Base-by-base conservation (phyloP, 164 flowering plant species). In the Vitis amurensis region DNA sequence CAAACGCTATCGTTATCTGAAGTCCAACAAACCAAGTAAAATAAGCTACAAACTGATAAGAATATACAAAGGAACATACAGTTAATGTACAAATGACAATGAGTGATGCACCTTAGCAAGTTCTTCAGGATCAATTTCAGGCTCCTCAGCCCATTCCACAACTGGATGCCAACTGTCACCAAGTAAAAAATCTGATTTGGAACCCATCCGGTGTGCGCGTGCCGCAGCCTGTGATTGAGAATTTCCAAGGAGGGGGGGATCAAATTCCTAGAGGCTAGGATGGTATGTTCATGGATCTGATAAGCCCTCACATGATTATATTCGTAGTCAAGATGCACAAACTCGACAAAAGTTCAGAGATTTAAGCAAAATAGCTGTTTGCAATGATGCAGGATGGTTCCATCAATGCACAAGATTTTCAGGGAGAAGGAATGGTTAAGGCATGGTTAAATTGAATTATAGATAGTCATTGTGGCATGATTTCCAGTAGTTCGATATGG, bases 191-290 rank as follows among this genome's bases (percentile, higher is more conserved):
- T 76, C 82, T 55, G 79, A 63, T 72, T 76, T 71, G 5, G 77
- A 73, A 19, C 77, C 84, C 29, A 78, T 56, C 30, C 80, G 70
- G 50, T 57, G 51, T 19, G 84, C 84, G 19, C 86, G 82, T 64
- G 84, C 80, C 3, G 86, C 86, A 65, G 86, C 83, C 86, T 83
- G 86, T 78, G 79, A 71, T 82, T 69, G 67, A 66, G 72, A 75
- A 77, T 77, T 77, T 75, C 53, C 67, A 70, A 69, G 72, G 67
- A 73, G 78, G 71, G 9, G n/a, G 44, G 55, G 72, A 74, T 76
- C 70, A 74, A 78, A 71, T 71, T 58, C 71, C 64, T 74, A 64
- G 63, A 50, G 63, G 49, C 61, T 71, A 60, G 59, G 59, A 16
- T 50, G 66, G 63, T 50, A 49, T 65, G 65, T 61, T 56, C 61